These are phyloP conservation scores for Populus nigra DNA, from an alignment of 345 rosid genomes.

Conservation along the genomic window DNA sequence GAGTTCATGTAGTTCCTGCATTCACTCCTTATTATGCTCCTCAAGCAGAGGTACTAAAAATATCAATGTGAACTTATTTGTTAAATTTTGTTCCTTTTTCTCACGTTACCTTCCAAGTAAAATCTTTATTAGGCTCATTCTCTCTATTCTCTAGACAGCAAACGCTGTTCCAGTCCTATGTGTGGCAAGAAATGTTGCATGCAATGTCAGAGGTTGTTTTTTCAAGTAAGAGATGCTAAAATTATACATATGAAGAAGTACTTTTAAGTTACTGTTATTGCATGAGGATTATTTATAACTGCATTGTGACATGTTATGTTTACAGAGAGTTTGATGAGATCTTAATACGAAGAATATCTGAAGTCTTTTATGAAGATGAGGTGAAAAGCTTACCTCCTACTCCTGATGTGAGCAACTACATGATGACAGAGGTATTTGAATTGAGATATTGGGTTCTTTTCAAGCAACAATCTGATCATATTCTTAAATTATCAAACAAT, in stretches of 20 bases:
- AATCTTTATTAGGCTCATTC: constrained; percentile 5
- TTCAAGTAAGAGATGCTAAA: constrained; percentile 67
- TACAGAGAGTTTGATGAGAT: constrained; percentile 95
- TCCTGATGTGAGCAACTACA: constrained; percentile 94
- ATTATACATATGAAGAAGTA: constrained; percentile 11
- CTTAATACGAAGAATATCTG: constrained; percentile 66
- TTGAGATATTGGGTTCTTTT: constrained; percentile 15
- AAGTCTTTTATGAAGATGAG: constrained; percentile 83
- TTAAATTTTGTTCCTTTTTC: neutral
- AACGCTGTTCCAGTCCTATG: constrained; percentile 83
- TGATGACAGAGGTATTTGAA: constrained; percentile 75
- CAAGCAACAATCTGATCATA: neutral
- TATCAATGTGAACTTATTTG: constrained; percentile 17
- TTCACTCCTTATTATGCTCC: constrained; percentile 96
- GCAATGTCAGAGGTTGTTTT: constrained; percentile 94
- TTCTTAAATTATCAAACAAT: constrained; percentile 11
- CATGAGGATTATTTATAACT: neutral
- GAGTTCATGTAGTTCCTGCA: constrained; percentile 94
- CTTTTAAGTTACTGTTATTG: constrained; percentile 3
- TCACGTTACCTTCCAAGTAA: constrained; percentile 5
- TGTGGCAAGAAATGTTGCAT: constrained; percentile 98
- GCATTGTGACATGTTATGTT: constrained; percentile 17
- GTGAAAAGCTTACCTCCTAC: constrained; percentile 66
- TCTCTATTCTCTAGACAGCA: constrained; percentile 52
- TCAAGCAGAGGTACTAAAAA: constrained; percentile 77